Evolutionary conservation across 306 rosid species (phyloP).

Genomic region (Trifolium dubium): DNA sequence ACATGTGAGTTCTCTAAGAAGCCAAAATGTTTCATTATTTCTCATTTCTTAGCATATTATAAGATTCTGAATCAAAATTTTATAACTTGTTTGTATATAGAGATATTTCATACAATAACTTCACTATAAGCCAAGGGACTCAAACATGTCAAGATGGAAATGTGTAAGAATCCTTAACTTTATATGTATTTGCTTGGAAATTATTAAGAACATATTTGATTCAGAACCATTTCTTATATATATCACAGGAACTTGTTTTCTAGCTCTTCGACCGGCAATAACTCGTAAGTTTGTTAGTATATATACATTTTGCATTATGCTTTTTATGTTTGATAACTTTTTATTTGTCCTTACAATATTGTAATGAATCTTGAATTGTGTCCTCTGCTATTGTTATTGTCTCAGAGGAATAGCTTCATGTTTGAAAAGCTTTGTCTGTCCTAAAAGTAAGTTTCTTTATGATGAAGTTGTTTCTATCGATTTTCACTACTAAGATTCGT

Average conservation of each 20-base stretch:
- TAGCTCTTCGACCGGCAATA: constrained; percentile 41
- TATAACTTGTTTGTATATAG: constrained; percentile 37
- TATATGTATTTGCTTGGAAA: not conserved
- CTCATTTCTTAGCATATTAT: not conserved
- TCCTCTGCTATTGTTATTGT: not conserved
- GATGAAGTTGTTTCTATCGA: not conserved
- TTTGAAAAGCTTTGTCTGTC: not conserved
- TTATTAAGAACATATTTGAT: not conserved
- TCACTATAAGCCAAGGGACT: constrained; percentile 19
- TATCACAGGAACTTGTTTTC: constrained; percentile 60
- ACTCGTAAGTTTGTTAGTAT: constrained; percentile 50
- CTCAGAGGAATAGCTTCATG: not conserved
- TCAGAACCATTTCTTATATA: constrained; percentile 5
- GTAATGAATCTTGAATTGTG: not conserved
- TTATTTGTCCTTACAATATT: not conserved
- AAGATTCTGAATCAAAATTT: constrained; percentile 4
- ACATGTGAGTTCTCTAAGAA: constrained; percentile 46
- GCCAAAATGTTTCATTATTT: not conserved
- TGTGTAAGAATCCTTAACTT: constrained; percentile 48
- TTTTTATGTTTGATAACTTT: not conserved
- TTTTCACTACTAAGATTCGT: not conserved
- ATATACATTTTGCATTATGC: not conserved
- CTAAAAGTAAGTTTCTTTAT: constrained; percentile 7
- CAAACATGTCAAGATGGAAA: constrained; percentile 38
- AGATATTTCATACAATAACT: constrained; percentile 64